Base-by-base conservation (phyloP, 2,329 filamentous ascomycete species). In the Lecanicillium sp. region DNA sequence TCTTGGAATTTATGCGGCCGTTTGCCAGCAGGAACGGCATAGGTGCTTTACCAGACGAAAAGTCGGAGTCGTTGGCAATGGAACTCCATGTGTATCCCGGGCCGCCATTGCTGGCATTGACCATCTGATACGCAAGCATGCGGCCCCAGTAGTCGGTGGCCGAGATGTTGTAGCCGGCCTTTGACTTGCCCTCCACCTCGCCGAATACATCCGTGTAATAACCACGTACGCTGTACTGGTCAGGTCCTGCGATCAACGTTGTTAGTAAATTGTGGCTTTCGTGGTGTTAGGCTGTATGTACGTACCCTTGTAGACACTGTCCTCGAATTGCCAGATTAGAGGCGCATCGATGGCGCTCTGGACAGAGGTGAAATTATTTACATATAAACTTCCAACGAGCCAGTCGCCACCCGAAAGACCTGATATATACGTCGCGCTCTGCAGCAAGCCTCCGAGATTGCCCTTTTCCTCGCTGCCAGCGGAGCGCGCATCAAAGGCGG, bases 111-210 rank as follows among this genome's bases (percentile, higher is more conserved):
- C 72, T 74, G 9, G 78, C 82, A 60, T 90, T 85, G 58, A 93
- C 77, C 26, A 94, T 75, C 65, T 93, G 87, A 64, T 83, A 90
- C 2, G 82, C 82, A 21, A 93, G 72, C 4, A 84, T 84, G 39
- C 87, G 79, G 17, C 84, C 86, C 83, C 87, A 91, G 61, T 87
- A 86, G 66, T 94, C 88, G 0, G 88, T 93, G 46, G 93, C 73
- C 2, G 84, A 81, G 1, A 75, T 79, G 38, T 52, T 66, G 44
- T 54, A 90, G 0, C 81, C 78, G 4, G 83, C 84, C 50, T 83
- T 64, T 1, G 60, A 58, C 67, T 91, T 93, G 4, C 62, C 69
- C 0, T 70, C 55, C 1, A 90, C 84, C 12, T 78, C 71, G 10
- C 77, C 64, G 5, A 69, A 60, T 14, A 91, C 64, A 23, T 81